phyloP scores from a whole-genome alignment of 345 rosid genomes.

The Eucalyptus marginata region DNA sequence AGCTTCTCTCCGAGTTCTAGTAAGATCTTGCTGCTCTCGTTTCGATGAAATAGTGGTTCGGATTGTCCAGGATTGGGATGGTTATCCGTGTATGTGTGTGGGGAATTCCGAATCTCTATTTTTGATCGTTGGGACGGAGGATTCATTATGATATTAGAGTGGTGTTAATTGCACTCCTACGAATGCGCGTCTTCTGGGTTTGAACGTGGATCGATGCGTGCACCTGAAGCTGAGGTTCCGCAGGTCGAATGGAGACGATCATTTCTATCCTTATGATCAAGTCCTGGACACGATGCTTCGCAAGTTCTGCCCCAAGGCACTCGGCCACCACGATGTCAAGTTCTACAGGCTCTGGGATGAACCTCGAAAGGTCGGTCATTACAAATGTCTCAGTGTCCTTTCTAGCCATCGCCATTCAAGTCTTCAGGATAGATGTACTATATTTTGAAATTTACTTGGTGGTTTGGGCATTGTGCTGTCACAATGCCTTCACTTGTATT shows the following conservation, averaged over 20 bases:
- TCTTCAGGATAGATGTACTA: neutral
- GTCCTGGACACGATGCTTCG: conserved; percentile 89
- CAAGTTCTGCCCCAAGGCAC: conserved; percentile 66
- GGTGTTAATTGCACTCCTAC: conserved; percentile 29
- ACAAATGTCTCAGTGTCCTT: neutral
- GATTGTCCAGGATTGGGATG: too few species aligned
- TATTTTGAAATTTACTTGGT: neutral
- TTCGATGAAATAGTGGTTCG: too few species aligned
- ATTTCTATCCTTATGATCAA: conserved; percentile 50
- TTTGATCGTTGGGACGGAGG: too few species aligned
- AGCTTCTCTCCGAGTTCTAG: too few species aligned
- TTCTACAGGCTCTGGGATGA: conserved; percentile 94
- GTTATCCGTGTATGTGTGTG: too few species aligned
- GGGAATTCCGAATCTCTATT: too few species aligned
- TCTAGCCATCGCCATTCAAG: neutral
- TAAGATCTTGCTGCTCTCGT: too few species aligned
- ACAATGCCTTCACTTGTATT: neutral
- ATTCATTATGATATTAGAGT: neutral
- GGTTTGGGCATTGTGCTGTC: neutral
- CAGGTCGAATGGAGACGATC: conserved; percentile 42
- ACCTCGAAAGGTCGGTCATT: conserved; percentile 38
- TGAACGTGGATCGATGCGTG: conserved; percentile 56
- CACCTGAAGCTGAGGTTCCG: conserved; percentile 72
- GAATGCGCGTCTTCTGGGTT: conserved; percentile 51
- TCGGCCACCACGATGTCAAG: conserved; percentile 18